Evolutionary conservation across 306 rosid genomes (phyloP), one percentile per base, ranked within the genome.

Genomic region (Ormosia semicastrata): DNA sequence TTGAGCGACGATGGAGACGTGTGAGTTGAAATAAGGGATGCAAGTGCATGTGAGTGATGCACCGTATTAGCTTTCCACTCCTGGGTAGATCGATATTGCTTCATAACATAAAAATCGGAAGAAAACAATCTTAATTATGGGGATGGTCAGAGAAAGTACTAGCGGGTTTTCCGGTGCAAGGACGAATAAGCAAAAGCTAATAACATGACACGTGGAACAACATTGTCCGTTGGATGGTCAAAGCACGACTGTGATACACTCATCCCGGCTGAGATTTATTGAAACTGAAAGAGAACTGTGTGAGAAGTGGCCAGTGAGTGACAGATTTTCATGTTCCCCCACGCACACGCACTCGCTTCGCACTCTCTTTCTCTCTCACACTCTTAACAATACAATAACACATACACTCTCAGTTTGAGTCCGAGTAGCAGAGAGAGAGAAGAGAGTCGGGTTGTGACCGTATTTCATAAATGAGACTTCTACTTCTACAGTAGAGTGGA

Each of bases 81-180:
- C 12, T 66, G 24, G 47, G n/a, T 65, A 56, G 81, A 4, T 37
- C 41, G 41, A 24, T 24, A 83, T 75, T 66, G 65, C 81, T 66
- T 60, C 77, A 0, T 15, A 62, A 47, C 60, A 80, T 58, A 39
- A 85, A 82, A 75, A 75, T 40, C 3, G 75, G 77, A 78, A 65
- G 52, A 77, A 57, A 72, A 85, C 77, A 78, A 67, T 37, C 39
- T 79, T 73, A 83, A 85, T 86, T 81, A 76, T 43, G 30, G 79
- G 70, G 37, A 58, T 10, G 78, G 88, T 89, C 87, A 76, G 87
- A 84, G 68, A 82, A 86, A 76, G 92, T 77, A 62, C 78, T 7
- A 82, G 88, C 98, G 96, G 92, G 92, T 89, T 92, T 92, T 88
- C 79, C 91, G 98, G 89, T 88, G 85, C 15, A 74, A 88, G 90